Evolutionary conservation across 1,284 basidiomycete species (phyloP).

Genomic region (Porogramme epimiltina): DNA sequence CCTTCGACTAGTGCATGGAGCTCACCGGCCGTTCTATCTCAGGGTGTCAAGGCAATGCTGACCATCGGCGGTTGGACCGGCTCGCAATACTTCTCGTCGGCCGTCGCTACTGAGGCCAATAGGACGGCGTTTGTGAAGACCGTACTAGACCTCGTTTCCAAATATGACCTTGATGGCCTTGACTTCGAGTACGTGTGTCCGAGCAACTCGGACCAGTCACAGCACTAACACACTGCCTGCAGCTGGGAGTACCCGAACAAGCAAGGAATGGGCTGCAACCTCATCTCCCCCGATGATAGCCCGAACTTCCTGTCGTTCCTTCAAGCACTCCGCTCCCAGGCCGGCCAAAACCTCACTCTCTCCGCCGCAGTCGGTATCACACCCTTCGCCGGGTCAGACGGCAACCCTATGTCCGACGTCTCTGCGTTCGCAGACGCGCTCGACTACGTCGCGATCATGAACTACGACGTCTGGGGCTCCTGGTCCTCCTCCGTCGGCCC

Average conservation of each 20-base stretch:
- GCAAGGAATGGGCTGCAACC: conserved; percentile 70
- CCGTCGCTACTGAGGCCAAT: conserved; percentile 61
- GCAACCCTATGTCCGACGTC: conserved; percentile 56
- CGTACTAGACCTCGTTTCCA: conserved; percentile 57
- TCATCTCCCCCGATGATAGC: conserved; percentile 59
- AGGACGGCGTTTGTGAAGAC: conserved; percentile 71
- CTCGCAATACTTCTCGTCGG: conserved; percentile 74
- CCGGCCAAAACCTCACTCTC: conserved; percentile 43
- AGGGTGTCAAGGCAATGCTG: conserved; percentile 72
- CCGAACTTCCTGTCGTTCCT: conserved; percentile 61
- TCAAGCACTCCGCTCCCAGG: conserved; percentile 43
- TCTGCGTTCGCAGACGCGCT: conserved; percentile 58
- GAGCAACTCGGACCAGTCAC: conserved; percentile 79
- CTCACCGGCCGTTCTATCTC: conserved; percentile 5
- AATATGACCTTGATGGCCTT: conserved; percentile 79
- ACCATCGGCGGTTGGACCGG: conserved; percentile 91
- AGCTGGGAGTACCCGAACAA: conserved; percentile 86
- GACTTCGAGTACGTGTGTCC: conserved; percentile 75
- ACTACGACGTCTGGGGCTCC: conserved; percentile 72
- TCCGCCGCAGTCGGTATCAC: conserved; percentile 58
- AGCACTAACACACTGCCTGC: conserved; percentile 62
- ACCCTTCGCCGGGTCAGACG: conserved; percentile 56
- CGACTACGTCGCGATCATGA: conserved; percentile 74
- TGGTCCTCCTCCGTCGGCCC: conserved; percentile 53
- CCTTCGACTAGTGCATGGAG: not conserved